Percentiles rank a stretch among this genome's conserved stretches.
Conservation (phyloP, 805 yeast species). For the Barnettozyma sucrosica region DNA sequence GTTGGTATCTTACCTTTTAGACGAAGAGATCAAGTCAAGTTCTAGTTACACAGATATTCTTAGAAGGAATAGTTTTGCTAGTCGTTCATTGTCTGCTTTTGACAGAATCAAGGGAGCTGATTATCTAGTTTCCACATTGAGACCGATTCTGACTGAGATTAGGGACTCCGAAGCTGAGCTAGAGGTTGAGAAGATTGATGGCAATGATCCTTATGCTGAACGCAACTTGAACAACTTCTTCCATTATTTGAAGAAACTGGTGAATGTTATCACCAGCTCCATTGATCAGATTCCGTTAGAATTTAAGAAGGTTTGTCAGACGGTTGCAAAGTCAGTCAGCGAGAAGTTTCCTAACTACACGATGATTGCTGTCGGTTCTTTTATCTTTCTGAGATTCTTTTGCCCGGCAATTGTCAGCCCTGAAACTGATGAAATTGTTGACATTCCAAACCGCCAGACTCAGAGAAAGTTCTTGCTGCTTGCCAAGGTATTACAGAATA, state of each 20-base stretch:
- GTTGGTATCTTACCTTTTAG: slow-evolving; percentile 49
- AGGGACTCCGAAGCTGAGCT: slow-evolving; percentile 45
- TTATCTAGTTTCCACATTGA: slow-evolving; percentile 48
- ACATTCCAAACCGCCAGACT: slow-evolving; percentile 34
- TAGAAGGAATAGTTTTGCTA: slow-evolving; percentile 77
- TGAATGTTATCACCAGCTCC: slow-evolving; percentile 54
- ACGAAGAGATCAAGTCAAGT: slow-evolving; percentile 56
- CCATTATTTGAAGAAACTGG: slow-evolving; percentile 47
- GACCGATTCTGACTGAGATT: slow-evolving; percentile 52
- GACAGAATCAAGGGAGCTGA: slow-evolving; percentile 62
- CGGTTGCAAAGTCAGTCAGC: slow-evolving; percentile 52
- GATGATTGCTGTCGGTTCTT: slow-evolving; percentile 76
- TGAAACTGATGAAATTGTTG: slow-evolving; percentile 41
- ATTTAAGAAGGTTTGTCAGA: slow-evolving; percentile 62
- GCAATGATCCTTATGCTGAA: slow-evolving; percentile 34
- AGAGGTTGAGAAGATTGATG: slow-evolving; percentile 54
- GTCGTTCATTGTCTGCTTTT: slow-evolving; percentile 65
- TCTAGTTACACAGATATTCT: slow-evolving; percentile 65
- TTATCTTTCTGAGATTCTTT: slow-evolving; percentile 69
- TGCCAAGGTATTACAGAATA: slow-evolving; percentile 78
- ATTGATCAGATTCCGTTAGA: slow-evolving; percentile 60
- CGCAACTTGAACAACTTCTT: slow-evolving; percentile 43
- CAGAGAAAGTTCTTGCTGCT: slow-evolving; percentile 69
- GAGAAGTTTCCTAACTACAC: slow-evolving; percentile 63
- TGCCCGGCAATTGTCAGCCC: slow-evolving; percentile 93